phyloP scores from a whole-genome alignment of 169 alveolate genomes.

The Eimeria zaria region DNA sequence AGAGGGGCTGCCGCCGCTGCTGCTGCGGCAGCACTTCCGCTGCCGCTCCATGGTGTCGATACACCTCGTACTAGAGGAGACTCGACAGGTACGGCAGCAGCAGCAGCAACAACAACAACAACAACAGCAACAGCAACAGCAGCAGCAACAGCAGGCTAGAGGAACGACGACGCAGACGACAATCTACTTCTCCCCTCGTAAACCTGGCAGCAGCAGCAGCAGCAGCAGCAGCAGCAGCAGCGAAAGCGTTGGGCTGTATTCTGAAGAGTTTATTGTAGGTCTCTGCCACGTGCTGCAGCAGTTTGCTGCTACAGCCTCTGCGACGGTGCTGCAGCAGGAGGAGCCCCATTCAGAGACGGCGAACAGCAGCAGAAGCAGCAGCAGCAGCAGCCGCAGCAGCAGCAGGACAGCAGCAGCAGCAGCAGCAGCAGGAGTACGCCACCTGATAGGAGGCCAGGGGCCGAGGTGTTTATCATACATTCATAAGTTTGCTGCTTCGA shows the following conservation, averaged over 20 bases:
- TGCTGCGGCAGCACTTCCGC: constrained; percentile 67
- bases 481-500: too few species aligned
- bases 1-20: constrained; percentile 77
- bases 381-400: constrained; percentile 58
- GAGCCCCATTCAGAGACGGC: constrained; percentile 49
- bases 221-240: constrained; percentile 64
- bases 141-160: too few species aligned
- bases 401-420: too few species aligned
- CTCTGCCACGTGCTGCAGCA: constrained; percentile 17
- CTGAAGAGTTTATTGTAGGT: constrained; percentile 24
- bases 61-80: constrained; percentile 66
- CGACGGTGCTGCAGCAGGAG: constrained; percentile 68
- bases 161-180: constrained; percentile 28
- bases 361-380: constrained; percentile 66
- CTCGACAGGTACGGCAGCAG: constrained; percentile 15
- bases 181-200: constrained; percentile 1
- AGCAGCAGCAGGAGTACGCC: neutral
- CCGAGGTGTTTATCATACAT: too few species aligned
- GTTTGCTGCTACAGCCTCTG: constrained; percentile 8
- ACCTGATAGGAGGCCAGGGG: too few species aligned
- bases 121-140: constrained; percentile 26
- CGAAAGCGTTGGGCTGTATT: neutral
- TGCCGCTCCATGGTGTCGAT: constrained; percentile 61
- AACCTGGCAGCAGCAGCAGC: constrained; percentile 29
- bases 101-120: constrained; percentile 45